These are phyloP conservation scores for Bondarzewia mesenterica DNA, from an alignment of 1,284 basidiomycete genomes.

Conservation along the genomic window DNA sequence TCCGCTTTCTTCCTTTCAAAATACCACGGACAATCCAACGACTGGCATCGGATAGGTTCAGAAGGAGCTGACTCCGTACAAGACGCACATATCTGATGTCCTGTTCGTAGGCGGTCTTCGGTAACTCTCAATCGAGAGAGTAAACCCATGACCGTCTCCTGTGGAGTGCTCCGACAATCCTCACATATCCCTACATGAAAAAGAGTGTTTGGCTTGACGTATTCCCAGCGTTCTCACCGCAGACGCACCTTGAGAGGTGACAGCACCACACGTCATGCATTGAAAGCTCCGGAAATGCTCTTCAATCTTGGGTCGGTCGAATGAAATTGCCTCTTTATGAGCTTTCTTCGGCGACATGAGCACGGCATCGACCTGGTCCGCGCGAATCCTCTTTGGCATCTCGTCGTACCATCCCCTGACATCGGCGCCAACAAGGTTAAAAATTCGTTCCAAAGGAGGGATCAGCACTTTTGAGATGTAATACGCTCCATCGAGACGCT, in stretches of 20 bases:
- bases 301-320: conserved; percentile 50
- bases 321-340: conserved; percentile 23
- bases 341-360: conserved; percentile 40
- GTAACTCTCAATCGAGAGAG: conserved; percentile 48
- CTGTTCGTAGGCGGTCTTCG: conserved; percentile 47
- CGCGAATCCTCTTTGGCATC: conserved; percentile 62
- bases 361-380: conserved; percentile 25
- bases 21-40: conserved; percentile 78
- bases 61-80: conserved; percentile 51
- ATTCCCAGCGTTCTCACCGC: background rate
- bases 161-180: conserved; percentile 45
- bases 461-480: conserved; percentile 88
- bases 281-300: conserved; percentile 69
- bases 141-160: conserved; percentile 54
- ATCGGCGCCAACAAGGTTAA: conserved; percentile 89
- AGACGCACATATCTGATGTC: conserved; percentile 63
- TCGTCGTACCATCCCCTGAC: conserved; percentile 84
- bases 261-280: conserved; percentile 62
- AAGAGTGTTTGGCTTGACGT: background rate
- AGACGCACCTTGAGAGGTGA: conserved; percentile 45
- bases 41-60: conserved; percentile 70
- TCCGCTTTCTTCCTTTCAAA: conserved; percentile 67
- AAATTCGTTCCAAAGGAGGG: conserved; percentile 84
- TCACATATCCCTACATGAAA: conserved; percentile 54
- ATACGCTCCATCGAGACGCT: conserved; percentile 78